A percentile compares a stretch with the other conserved stretches of the same genome.
Evolutionary conservation across 148 eudicot species (phyloP).

Genomic region (Camellia lanceoleosa): DNA sequence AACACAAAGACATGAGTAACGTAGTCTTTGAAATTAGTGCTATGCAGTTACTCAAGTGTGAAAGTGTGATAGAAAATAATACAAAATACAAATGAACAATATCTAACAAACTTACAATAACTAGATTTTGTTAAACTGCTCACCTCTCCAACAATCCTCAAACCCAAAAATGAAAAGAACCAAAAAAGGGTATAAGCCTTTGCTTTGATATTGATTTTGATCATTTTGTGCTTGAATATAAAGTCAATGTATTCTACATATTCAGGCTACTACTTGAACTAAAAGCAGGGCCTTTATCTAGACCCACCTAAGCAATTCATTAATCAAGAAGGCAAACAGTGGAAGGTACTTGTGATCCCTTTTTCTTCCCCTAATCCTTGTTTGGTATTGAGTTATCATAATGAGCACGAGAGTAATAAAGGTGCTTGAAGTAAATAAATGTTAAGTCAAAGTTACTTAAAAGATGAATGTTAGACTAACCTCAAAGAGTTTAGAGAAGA

Average conservation of each 20-base stretch:
- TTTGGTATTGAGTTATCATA: neutral
- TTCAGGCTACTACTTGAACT: neutral
- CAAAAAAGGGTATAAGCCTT: no score
- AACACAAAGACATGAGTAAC: no score
- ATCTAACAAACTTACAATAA: neutral
- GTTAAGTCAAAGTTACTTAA: neutral
- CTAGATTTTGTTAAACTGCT: neutral
- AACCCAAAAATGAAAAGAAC: no score
- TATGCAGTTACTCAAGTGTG: no score
- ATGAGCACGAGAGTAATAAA: neutral
- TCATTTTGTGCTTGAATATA: neutral
- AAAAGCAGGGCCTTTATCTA: neutral
- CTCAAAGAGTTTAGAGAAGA: slow-evolving; percentile 52
- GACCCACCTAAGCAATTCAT: neutral
- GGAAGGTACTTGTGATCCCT: neutral
- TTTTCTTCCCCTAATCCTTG: neutral
- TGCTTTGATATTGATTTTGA: neutral
- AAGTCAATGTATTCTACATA: neutral
- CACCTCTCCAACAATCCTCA: neutral
- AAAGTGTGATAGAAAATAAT: no score
- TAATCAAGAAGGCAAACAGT: neutral
- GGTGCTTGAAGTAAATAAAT: slow-evolving; percentile 1
- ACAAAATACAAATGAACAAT: neutral
- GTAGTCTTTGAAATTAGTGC: no score
- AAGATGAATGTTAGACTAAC: slow-evolving; percentile 32